These are phyloP conservation scores for Ophiostoma sp. DNA, from an alignment of 2,329 filamentous ascomycete genomes.

Conservation along the genomic window DNA sequence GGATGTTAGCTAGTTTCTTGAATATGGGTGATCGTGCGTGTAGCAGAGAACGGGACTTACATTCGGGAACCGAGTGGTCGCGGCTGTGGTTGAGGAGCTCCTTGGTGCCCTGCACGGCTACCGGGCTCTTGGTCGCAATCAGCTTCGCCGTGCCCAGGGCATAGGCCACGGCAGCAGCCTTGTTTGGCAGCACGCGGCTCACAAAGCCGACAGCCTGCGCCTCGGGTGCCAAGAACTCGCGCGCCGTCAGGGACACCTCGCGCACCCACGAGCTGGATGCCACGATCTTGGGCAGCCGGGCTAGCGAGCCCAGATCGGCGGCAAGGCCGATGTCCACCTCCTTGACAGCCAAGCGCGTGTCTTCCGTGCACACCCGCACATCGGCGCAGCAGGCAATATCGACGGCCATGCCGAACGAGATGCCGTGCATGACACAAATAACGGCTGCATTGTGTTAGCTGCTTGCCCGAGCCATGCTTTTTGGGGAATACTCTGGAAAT, in stretches of 20 bases:
- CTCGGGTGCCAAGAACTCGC: conserved; percentile 64
- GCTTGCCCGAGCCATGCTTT: background rate
- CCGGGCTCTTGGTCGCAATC: conserved; percentile 76
- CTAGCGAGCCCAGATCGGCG: conserved; percentile 71
- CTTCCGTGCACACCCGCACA: conserved; percentile 58
- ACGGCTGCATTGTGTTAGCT: conserved; percentile 51
- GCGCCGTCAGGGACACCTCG: conserved; percentile 66
- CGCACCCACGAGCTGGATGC: conserved; percentile 71
- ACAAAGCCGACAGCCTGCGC: conserved; percentile 66
- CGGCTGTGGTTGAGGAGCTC: conserved; percentile 76
- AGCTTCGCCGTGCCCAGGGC: conserved; percentile 58
- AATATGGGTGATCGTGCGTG: background rate
- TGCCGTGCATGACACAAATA: conserved; percentile 73
- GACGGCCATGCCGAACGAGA: conserved; percentile 71
- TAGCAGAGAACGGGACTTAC: conserved; percentile 40
- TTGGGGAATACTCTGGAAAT: background rate
- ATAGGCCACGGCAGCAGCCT: conserved; percentile 56
- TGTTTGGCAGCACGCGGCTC: conserved; percentile 56
- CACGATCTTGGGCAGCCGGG: conserved; percentile 66
- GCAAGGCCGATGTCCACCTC: conserved; percentile 79
- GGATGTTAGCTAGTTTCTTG: conserved; percentile 13
- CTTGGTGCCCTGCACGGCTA: conserved; percentile 84
- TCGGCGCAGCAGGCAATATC: conserved; percentile 67
- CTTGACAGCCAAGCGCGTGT: conserved; percentile 64
- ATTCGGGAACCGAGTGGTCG: conserved; percentile 72